Percentiles rank a stretch among this genome's conserved stretches.
Evolutionary conservation across 768 basidiomycete genomes (phyloP).

Genomic region (Amanita muscaria): DNA sequence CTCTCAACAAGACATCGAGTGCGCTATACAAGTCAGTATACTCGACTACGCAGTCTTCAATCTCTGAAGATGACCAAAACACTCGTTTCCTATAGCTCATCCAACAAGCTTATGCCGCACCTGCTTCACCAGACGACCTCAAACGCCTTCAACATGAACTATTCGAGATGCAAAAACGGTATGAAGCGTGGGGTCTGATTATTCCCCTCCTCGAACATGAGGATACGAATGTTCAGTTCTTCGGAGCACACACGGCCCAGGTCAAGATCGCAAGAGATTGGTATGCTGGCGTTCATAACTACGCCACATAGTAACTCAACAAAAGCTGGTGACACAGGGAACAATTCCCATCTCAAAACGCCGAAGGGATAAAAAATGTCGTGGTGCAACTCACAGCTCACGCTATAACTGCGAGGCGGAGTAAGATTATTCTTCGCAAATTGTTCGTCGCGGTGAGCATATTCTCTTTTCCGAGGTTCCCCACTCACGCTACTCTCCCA

Average conservation of each 20-base stretch:
- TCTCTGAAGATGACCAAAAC: too few species aligned
- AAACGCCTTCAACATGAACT: slow-evolving; percentile 62
- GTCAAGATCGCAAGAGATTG: slow-evolving; percentile 93
- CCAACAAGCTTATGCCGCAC: slow-evolving; percentile 54
- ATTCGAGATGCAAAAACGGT: slow-evolving; percentile 66
- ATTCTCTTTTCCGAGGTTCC: slow-evolving; percentile 5
- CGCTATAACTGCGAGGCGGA: slow-evolving; percentile 47
- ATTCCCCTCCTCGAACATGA: slow-evolving; percentile 63
- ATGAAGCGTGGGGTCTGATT: slow-evolving; percentile 79
- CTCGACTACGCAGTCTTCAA: too few species aligned
- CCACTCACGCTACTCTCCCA: slow-evolving; percentile 16
- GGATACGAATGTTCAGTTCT: slow-evolving; percentile 86
- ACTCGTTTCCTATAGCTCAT: slow-evolving; percentile 41
- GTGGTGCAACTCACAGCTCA: slow-evolving; percentile 64
- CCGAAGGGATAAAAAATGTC: slow-evolving; percentile 49
- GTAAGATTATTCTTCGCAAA: slow-evolving; percentile 74
- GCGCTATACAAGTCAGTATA: slow-evolving; percentile 49
- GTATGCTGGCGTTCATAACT: slow-evolving; percentile 32
- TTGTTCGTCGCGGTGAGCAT: slow-evolving; percentile 74
- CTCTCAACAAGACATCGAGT: slow-evolving; percentile 42
- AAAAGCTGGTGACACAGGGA: slow-evolving; percentile 40
- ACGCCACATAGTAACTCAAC: not conserved
- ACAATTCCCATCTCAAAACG: slow-evolving; percentile 57
- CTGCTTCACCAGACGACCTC: slow-evolving; percentile 47
- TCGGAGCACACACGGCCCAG: slow-evolving; percentile 88